Base-by-base conservation (phyloP, 352 stramenopile species). In the Pythium phragmitis region DNA sequence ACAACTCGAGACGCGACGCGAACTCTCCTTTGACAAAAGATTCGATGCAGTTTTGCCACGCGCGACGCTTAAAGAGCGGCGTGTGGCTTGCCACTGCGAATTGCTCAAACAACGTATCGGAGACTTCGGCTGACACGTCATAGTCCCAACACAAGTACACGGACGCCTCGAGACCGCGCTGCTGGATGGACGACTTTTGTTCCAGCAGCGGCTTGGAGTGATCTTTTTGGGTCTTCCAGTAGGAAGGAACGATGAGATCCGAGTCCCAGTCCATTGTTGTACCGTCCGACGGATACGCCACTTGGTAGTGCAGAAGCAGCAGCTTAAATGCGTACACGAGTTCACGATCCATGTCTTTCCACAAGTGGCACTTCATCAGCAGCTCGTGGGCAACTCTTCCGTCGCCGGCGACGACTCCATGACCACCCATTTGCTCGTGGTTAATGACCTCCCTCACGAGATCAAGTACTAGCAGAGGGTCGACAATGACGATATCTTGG, bases 401-500 rank as follows among this genome's bases (percentile, higher is more conserved):
- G 21, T 69, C 62, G 2, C 49, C 41, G 13, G n/a, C 26, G 4
- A 56, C 23, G 11, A 36, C 30, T 1, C 37, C 50, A 26, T 26
- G 8, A 4, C 50, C 16, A 2, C 33, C 34, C n/a, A 43, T 39
- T 34, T 61, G 34, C 21, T 67, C 60, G 14, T 68, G 61, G n/a
- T n/a, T 68, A 28, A 68, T 63, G 9, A 68, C 61, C 23, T 63
- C 61, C 7, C 61, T 53, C 19, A 68, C 47, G 1, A 79, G 42
- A 28, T 79, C 69, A 14, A 79, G 70, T 0, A 72, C 69, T 47
- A 79, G 65, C 1, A 61, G 68, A 4, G 65, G 72, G 14, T 67
- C 46, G 19, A 65, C 7, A 36, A 65, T 58, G 23, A 65, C 41
- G 26, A 58, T 53, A 13, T 65, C 58, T 37, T 53, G 58, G 11